These are phyloP conservation scores for Telopea speciosissima DNA, from an alignment of 177 flowering plant species.

Conservation along the genomic window DNA sequence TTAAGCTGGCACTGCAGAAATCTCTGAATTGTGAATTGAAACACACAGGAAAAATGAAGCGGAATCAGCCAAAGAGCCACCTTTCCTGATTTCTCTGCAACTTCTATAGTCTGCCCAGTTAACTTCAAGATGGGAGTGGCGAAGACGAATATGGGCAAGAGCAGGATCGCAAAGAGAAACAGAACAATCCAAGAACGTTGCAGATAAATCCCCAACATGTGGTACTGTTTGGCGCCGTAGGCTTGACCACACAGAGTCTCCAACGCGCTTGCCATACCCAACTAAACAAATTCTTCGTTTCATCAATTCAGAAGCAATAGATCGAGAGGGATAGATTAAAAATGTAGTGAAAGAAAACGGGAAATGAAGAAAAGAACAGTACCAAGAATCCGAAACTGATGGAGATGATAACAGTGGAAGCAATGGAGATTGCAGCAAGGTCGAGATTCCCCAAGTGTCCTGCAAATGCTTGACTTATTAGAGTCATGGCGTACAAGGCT, in stretches of 20 bases:
- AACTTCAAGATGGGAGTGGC: constrained; percentile 43
- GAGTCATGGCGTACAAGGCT: constrained; percentile 29
- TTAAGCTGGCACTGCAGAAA: constrained; percentile 70
- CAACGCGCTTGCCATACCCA: constrained; percentile 62
- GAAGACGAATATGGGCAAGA: constrained; percentile 43
- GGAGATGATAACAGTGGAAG: constrained; percentile 30
- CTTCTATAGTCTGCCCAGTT: constrained; percentile 39
- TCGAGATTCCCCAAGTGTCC: constrained; percentile 51
- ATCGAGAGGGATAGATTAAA: neutral
- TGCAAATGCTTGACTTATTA: constrained; percentile 37
- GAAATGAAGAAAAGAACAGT: neutral
- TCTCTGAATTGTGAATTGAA: constrained; percentile 55
- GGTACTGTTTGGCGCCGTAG: constrained; percentile 45
- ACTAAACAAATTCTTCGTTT: constrained; percentile 12
- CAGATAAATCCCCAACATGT: constrained; percentile 53
- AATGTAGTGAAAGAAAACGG: too few species aligned
- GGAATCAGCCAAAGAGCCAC: constrained; percentile 52
- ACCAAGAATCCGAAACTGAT: constrained; percentile 47
- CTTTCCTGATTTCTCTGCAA: constrained; percentile 51
- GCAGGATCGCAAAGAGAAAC: constrained; percentile 30
- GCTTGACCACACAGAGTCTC: constrained; percentile 69
- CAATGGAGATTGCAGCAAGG: constrained; percentile 43
- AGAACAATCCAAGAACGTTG: constrained; percentile 65
- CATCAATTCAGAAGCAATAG: neutral
- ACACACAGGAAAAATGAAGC: constrained; percentile 56